Percentiles rank a stretch among this genome's conserved stretches.
Conservation (phyloP, 2,329 filamentous ascomycete species). For the Ophiostoma himal-ulmi region DNA sequence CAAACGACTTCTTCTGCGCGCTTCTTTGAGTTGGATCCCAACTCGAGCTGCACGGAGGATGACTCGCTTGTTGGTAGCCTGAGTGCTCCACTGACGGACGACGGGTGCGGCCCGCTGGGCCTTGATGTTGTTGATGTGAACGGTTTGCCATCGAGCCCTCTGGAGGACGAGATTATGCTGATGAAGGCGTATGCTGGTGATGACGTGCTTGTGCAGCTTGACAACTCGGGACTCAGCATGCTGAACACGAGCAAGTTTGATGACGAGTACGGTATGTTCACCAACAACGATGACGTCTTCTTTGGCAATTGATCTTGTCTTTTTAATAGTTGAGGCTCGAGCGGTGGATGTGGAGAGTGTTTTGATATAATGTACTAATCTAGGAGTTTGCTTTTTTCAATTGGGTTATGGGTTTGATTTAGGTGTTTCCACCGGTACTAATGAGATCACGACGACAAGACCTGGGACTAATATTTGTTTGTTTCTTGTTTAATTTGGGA, state of each 20-base stretch:
- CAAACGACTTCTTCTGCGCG: constrained; percentile 33
- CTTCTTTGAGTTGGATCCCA: constrained; percentile 45
- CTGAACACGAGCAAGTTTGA: constrained; percentile 50
- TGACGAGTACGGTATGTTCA: constrained; percentile 51
- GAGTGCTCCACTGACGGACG: constrained; percentile 33
- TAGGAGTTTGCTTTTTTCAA: constrained; percentile 11
- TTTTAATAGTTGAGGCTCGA: background rate
- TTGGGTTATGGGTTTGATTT: background rate
- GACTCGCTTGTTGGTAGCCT: constrained; percentile 27
- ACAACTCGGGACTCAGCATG: constrained; percentile 42
- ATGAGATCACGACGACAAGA: constrained; percentile 22
- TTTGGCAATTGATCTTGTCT: constrained; percentile 36
- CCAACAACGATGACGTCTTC: constrained; percentile 47
- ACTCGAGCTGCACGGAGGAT: constrained; percentile 32
- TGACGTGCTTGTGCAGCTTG: constrained; percentile 40
- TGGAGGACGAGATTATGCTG: constrained; percentile 43
- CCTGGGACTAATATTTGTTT: constrained; percentile 11
- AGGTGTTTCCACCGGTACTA: constrained; percentile 13
- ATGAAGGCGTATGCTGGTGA: constrained; percentile 42
- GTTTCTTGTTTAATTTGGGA: background rate
- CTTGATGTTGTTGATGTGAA: constrained; percentile 32
- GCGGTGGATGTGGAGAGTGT: background rate
- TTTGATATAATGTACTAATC: constrained; percentile 20
- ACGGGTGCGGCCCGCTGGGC: constrained; percentile 25
- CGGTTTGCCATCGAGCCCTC: constrained; percentile 29